phyloP scores from a whole-genome alignment of 1,139 yeast genomes.

The Yamadazyma oceani region DNA sequence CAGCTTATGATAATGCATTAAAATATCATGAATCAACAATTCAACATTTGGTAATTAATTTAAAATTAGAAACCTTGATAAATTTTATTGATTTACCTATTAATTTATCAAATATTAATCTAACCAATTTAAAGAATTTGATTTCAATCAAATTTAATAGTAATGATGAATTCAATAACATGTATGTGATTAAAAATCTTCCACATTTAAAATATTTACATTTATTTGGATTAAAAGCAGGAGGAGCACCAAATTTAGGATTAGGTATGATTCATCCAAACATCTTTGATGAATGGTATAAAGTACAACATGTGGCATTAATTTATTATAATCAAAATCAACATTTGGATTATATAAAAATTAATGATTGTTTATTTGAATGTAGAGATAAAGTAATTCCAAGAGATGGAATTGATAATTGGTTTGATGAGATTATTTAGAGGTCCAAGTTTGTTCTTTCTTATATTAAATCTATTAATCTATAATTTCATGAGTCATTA shows the following conservation, averaged over 20 bases:
- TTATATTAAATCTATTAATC: conserved; percentile 5
- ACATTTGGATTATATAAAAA: conserved; percentile 41
- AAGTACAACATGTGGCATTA: conserved; percentile 54
- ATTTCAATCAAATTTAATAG: conserved; percentile 43
- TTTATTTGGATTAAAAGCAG: conserved; percentile 51
- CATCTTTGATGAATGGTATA: conserved; percentile 56
- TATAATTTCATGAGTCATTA: conserved; percentile 8
- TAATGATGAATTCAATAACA: conserved; percentile 25
- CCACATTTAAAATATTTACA: conserved; percentile 38
- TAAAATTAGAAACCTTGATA: conserved; percentile 32
- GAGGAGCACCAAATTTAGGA: conserved; percentile 58
- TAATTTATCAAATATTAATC: conserved; percentile 14
- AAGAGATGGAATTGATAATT: conserved; percentile 39
- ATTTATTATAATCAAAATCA: conserved; percentile 29
- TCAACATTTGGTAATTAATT: conserved; percentile 41
- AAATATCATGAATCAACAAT: conserved; percentile 21
- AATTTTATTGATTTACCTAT: conserved; percentile 32
- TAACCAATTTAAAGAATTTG: conserved; percentile 23
- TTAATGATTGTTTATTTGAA: conserved; percentile 40
- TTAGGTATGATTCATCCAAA: conserved; percentile 55
- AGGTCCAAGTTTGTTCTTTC: too few species aligned
- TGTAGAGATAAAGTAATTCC: conserved; percentile 29
- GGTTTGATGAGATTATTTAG: conserved; percentile 41
- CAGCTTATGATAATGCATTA: conserved; percentile 7
- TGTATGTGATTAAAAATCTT: conserved; percentile 25